Conservation (phyloP, 768 basidiomycete genomes). For the Gymnopilus junonius region DNA sequence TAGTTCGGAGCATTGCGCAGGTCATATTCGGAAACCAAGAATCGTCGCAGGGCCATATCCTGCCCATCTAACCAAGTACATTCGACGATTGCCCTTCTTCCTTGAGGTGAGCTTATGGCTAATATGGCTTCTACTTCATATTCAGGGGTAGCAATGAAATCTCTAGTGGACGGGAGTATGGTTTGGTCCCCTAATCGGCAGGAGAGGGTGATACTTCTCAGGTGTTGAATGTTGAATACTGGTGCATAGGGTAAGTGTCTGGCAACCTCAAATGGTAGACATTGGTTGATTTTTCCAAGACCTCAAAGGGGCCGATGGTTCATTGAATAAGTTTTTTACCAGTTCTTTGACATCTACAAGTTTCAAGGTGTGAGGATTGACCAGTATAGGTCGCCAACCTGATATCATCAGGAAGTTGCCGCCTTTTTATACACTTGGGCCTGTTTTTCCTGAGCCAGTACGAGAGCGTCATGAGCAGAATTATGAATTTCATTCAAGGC, state of each 20-base stretch:
- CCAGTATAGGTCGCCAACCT: slow-evolving; percentile 19
- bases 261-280: slow-evolving; percentile 28
- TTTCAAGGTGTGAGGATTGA: slow-evolving; percentile 32
- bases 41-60: slow-evolving; percentile 27
- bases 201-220: slow-evolving; percentile 23
- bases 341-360: slow-evolving; percentile 21
- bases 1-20: slow-evolving; percentile 24
- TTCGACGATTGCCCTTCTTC: slow-evolving; percentile 14
- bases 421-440: slow-evolving; percentile 10
- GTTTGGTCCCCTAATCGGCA: slow-evolving; percentile 16
- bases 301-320: too few species aligned
- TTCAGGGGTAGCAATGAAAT: slow-evolving; percentile 18
- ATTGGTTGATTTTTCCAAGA: slow-evolving; percentile 27
- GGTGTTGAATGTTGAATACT: slow-evolving; percentile 25
- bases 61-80: slow-evolving; percentile 24
- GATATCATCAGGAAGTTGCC: not conserved
- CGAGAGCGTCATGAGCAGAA: too few species aligned
- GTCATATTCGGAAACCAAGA: slow-evolving; percentile 25
- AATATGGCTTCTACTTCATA: slow-evolving; percentile 22
- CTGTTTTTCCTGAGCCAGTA: too few species aligned
- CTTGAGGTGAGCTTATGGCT: slow-evolving; percentile 5
- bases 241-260: slow-evolving; percentile 29
- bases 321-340: too few species aligned
- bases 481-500: too few species aligned
- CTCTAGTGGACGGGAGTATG: slow-evolving; percentile 14